Conservation (phyloP, 805 yeast genomes). For the Pichia gijzeniarum region DNA sequence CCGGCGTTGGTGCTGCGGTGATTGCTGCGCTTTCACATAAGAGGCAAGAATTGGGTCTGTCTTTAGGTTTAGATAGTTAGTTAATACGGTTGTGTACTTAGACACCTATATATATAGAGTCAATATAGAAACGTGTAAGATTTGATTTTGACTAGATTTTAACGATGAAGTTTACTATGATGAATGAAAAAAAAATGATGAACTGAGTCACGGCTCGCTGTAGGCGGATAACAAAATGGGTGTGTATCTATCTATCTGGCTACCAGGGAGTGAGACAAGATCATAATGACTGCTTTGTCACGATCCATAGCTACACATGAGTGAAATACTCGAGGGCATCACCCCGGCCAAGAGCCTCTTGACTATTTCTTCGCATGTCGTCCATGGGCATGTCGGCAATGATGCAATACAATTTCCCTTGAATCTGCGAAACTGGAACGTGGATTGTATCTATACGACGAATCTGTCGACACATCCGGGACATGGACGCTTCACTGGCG, state of each 20-base stretch:
- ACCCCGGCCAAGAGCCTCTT: constrained; percentile 30
- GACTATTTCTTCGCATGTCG: constrained; percentile 83
- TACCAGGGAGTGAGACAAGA: too few species aligned
- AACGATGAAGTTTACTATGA: background rate
- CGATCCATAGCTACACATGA: too few species aligned
- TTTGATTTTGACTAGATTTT: background rate
- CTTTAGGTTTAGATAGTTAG: constrained; percentile 45
- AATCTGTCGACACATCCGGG: constrained; percentile 92
- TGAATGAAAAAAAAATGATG: too few species aligned
- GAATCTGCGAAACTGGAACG: constrained; percentile 87
- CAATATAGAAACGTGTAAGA: background rate
- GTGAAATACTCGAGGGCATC: background rate
- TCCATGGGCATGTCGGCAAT: constrained; percentile 94
- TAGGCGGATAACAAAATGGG: too few species aligned
- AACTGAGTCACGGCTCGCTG: too few species aligned
- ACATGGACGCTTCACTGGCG: constrained; percentile 62
- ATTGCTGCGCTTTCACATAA: constrained; percentile 91
- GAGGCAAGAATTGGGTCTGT: constrained; percentile 64
- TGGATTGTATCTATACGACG: constrained; percentile 82
- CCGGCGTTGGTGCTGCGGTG: constrained; percentile 98
- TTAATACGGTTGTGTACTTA: background rate
- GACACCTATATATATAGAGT: background rate
- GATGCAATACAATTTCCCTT: constrained; percentile 86
- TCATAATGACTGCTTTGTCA: too few species aligned
- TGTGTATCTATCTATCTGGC: too few species aligned